phyloP scores from a whole-genome alignment of 352 stramenopile genomes.

The Stramenopiles sp. region DNA sequence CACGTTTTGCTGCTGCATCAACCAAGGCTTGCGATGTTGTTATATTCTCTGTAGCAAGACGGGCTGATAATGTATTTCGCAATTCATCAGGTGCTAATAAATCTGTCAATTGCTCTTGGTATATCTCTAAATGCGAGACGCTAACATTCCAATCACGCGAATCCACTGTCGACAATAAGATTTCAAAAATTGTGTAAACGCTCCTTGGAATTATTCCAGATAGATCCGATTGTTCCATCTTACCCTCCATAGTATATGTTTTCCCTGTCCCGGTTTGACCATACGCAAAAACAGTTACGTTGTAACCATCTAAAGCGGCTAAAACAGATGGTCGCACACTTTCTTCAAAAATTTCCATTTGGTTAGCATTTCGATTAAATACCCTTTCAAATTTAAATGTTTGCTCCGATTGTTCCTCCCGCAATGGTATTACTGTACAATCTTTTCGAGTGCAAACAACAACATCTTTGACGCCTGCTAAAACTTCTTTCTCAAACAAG shows the following conservation, averaged over 20 bases:
- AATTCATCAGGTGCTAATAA: constrained; percentile 1
- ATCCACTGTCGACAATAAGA: background rate
- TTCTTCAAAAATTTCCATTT: constrained; percentile 14
- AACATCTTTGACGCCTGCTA: background rate
- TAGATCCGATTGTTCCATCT: background rate
- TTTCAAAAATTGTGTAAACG: constrained; percentile 10
- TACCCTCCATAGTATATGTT: constrained; percentile 15
- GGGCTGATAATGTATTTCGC: too few species aligned
- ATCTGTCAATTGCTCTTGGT: constrained; percentile 14
- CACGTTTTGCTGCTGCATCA: background rate
- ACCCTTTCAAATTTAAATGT: constrained; percentile 13
- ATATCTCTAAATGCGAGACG: constrained; percentile 15
- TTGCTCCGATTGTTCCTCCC: constrained; percentile 9
- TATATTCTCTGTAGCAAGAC: too few species aligned
- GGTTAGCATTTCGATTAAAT: constrained; percentile 10
- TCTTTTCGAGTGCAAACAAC: constrained; percentile 10
- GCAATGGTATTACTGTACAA: constrained; percentile 7
- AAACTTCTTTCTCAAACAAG: constrained; percentile 11
- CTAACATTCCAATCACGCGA: background rate
- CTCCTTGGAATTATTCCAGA: constrained; percentile 12
- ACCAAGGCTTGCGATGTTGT: too few species aligned
- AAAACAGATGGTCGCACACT: background rate
- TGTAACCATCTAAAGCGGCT: constrained; percentile 12
- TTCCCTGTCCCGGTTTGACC: constrained; percentile 12
- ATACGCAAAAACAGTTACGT: constrained; percentile 14